Conservation (phyloP, 345 rosid genomes). For the Corchorus olitorius region DNA sequence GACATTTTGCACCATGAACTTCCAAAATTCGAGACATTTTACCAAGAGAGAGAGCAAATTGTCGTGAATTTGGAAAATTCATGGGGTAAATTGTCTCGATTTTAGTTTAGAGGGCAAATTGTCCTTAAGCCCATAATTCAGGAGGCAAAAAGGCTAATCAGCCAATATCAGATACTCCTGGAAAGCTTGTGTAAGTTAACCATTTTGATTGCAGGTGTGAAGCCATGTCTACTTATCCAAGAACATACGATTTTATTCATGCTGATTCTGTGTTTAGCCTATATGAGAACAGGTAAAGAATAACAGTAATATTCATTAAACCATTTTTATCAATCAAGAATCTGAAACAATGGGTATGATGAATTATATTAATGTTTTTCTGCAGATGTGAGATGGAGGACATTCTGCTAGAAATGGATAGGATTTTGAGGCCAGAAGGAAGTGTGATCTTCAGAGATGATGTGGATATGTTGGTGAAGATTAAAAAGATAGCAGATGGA, state of each 20-base stretch:
- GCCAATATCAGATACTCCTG: background rate
- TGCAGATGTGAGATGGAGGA: slow-evolving; percentile 58
- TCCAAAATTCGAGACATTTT: no score
- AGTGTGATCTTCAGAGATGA: slow-evolving; percentile 59
- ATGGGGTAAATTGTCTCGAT: no score
- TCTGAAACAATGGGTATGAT: background rate
- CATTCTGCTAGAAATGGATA: slow-evolving; percentile 63
- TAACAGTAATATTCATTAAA: background rate
- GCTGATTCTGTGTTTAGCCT: slow-evolving; percentile 62
- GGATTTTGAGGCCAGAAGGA: slow-evolving; percentile 70
- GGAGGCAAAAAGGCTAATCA: no score
- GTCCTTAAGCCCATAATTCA: no score
- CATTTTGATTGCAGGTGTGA: slow-evolving; percentile 51
- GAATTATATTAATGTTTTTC: background rate
- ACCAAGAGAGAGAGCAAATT: no score
- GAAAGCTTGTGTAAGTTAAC: background rate
- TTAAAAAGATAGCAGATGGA: slow-evolving; percentile 50
- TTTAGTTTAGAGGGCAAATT: no score
- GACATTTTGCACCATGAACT: no score
- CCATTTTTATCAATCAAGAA: background rate
- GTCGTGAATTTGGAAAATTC: no score
- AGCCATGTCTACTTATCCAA: slow-evolving; percentile 79
- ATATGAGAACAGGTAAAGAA: slow-evolving; percentile 47
- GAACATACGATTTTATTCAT: slow-evolving; percentile 67
- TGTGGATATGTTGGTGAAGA: slow-evolving; percentile 54